Conservation (phyloP, 2,329 filamentous ascomycete genomes). For the Zelopaecilomyces penicillatus region DNA sequence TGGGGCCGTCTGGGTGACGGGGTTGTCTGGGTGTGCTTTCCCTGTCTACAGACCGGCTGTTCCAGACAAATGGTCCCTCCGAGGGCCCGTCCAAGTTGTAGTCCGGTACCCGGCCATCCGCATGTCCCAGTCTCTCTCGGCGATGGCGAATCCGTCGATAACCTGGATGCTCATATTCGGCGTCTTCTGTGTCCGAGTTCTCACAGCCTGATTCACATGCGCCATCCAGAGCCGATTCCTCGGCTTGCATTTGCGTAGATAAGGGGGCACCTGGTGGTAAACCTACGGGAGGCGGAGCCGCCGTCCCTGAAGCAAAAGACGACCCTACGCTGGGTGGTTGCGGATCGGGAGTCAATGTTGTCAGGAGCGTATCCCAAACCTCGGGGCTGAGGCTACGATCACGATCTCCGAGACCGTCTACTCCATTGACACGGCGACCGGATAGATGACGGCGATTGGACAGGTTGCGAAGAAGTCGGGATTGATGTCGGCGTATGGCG, state of each 20-base stretch:
- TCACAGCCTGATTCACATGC: constrained; percentile 47
- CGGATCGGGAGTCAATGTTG: constrained; percentile 72
- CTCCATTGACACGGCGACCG: constrained; percentile 6
- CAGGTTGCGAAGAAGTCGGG: constrained; percentile 1
- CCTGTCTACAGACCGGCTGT: background rate
- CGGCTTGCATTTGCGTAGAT: constrained; percentile 25
- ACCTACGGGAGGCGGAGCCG: constrained; percentile 32
- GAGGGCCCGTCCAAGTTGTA: constrained; percentile 11
- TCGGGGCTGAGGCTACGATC: constrained; percentile 74
- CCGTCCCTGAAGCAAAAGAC: constrained; percentile 62
- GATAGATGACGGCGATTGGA: background rate
- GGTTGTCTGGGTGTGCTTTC: background rate
- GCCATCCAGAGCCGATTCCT: constrained; percentile 28
- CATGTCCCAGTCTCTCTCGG: background rate
- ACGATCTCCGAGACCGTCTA: constrained; percentile 77
- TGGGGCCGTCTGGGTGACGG: background rate
- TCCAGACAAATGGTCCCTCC: constrained; percentile 4
- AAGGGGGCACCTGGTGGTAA: constrained; percentile 30
- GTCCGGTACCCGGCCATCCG: constrained; percentile 9
- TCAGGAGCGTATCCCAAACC: constrained; percentile 72
- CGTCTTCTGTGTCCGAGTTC: constrained; percentile 46
- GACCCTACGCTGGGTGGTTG: constrained; percentile 72
- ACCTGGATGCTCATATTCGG: constrained; percentile 31
- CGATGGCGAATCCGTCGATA: constrained; percentile 1
- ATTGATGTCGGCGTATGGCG: constrained; percentile 1